Percentiles rank a stretch among this genome's conserved stretches.
Evolutionary conservation across 169 alveolate species (phyloP).

Genomic region (Eimeria zaria): DNA sequence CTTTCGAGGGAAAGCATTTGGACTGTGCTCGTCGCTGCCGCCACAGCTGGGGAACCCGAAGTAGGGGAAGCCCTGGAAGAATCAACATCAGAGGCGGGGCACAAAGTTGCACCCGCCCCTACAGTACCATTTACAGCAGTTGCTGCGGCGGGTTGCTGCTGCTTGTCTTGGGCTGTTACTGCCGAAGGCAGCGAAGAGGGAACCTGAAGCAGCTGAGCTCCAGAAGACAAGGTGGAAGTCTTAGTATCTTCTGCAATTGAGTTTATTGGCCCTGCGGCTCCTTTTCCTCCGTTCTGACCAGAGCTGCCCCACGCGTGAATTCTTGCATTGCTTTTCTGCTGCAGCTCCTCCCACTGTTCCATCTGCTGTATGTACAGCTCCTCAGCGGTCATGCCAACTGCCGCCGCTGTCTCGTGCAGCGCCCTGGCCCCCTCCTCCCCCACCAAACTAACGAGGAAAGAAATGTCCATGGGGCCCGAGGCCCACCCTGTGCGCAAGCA

Average conservation of each 20-base stretch:
- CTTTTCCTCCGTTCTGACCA: neutral
- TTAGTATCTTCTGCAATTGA: neutral
- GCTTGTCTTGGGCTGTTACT: neutral
- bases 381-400: constrained; percentile 68
- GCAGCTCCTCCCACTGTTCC: constrained; percentile 64
- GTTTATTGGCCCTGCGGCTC: neutral
- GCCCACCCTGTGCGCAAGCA: constrained; percentile 65
- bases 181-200: neutral
- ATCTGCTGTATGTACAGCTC: constrained; percentile 78
- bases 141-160: neutral
- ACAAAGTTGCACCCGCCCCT: neutral
- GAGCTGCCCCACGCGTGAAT: neutral
- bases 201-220: neutral
- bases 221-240: neutral
- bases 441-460: constrained; percentile 25
- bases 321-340: neutral
- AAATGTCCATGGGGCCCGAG: constrained; percentile 44
- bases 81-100: neutral
- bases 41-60: constrained; percentile 13
- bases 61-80: constrained; percentile 19
- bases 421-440: constrained; percentile 66
- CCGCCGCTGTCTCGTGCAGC: constrained; percentile 61
- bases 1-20: neutral
- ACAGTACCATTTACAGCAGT: neutral
- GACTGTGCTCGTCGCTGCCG: neutral